These are phyloP conservation scores for Plantago ovata DNA, from an alignment of 257 asterid species.

Conservation along the genomic window DNA sequence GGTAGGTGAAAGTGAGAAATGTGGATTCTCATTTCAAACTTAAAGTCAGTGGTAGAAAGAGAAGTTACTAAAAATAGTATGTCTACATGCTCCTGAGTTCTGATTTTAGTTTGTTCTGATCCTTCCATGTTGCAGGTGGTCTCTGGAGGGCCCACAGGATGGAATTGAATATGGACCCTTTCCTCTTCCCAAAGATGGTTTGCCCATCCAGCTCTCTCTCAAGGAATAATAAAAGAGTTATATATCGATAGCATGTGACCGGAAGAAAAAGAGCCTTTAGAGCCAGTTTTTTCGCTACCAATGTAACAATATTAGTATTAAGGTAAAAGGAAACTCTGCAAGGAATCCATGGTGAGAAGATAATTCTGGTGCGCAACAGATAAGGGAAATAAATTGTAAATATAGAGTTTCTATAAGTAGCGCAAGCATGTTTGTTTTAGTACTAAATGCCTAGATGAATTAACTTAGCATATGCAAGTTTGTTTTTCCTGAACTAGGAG, in stretches of 20 bases:
- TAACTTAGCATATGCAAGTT: conserved; percentile 3
- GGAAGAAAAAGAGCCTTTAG: conserved; percentile 5
- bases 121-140: conserved; percentile 63
- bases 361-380: conserved; percentile 28
- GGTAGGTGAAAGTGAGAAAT: conserved; percentile 40
- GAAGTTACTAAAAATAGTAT: conserved; percentile 32
- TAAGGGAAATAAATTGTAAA: conserved; percentile 29
- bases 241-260: conserved; percentile 7
- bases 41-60: conserved; percentile 8
- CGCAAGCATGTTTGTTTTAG: not conserved
- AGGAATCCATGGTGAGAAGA: conserved; percentile 22
- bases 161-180: conserved; percentile 97
- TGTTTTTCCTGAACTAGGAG: not conserved
- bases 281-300: too few relatives aligned
- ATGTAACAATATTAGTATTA: not conserved
- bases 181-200: conserved; percentile 92
- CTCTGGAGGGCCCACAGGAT: conserved; percentile 76
- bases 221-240: conserved; percentile 20
- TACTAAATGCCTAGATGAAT: not conserved
- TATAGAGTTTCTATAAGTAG: conserved; percentile 25
- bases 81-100: conserved; percentile 12
- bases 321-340: not conserved
- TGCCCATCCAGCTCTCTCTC: conserved; percentile 70
- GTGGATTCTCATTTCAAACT: not conserved
- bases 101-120: conserved; percentile 14